phyloP scores from a whole-genome alignment of 192 early-diverging fungal genomes.

The Paraglomus occultum region DNA sequence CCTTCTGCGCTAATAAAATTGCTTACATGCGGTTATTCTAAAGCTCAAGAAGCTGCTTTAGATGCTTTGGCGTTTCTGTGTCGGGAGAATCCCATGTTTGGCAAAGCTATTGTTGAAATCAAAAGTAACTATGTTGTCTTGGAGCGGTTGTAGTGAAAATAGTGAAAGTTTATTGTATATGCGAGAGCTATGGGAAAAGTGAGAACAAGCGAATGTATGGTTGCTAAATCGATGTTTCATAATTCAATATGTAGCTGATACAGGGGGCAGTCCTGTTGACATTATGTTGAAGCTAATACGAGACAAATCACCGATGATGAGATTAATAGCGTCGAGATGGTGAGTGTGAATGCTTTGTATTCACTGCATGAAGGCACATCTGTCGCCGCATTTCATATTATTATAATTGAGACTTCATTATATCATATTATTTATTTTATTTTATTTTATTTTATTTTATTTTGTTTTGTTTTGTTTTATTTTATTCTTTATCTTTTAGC shows the following conservation, averaged over 20 bases:
- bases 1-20: slow-evolving; percentile 56
- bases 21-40: slow-evolving; percentile 52
- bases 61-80: slow-evolving; percentile 71
- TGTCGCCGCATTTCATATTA: too few species aligned
- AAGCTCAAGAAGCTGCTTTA: slow-evolving; percentile 75
- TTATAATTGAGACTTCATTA: not conserved
- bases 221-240: not conserved
- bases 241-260: slow-evolving; percentile 34
- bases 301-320: slow-evolving; percentile 64
- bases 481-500: slow-evolving; percentile 34
- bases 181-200: not conserved
- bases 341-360: slow-evolving; percentile 25
- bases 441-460: not conserved
- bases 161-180: slow-evolving; percentile 1
- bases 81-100: slow-evolving; percentile 57
- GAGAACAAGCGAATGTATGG: not conserved
- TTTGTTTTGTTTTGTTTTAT: not conserved
- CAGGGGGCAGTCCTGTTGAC: slow-evolving; percentile 41
- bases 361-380: not conserved
- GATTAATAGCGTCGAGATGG: slow-evolving; percentile 70
- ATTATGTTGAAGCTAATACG: slow-evolving; percentile 64
- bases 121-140: slow-evolving; percentile 38
- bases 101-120: slow-evolving; percentile 47
- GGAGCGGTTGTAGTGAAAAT: too few species aligned
- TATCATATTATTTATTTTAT: not conserved